Evolutionary conservation across 345 rosid species (phyloP), one percentile per base, ranked within the genome.

Genomic region (Eucalyptus rudis): DNA sequence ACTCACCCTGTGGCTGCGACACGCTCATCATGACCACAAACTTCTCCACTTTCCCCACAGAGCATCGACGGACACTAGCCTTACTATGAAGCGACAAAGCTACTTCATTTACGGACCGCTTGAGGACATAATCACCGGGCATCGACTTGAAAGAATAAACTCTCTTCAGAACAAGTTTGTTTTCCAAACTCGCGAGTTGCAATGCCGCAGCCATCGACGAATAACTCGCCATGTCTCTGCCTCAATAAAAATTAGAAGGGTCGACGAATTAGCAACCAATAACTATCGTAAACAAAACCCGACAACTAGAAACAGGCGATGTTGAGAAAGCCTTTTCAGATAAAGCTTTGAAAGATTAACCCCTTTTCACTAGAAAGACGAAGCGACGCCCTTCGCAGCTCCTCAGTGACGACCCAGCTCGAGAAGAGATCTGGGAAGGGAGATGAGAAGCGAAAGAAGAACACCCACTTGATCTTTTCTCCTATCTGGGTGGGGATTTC

Each of bases 201-300:
- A 90, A 89, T 51, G 90, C 89, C 24, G 93, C 91, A 33, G 89
- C 89, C 86, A 87, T 90, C 91, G 90, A 91, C 33, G 88, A 91
- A 90, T 89, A 89, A 88, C 94, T 90, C 83, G 94, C 94, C 96
- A 95, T 96, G 49, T 84, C 86, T 64, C 47, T 76, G 47, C 83
- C 83, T 76, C 84, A 71, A 86, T 45, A 88, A 86, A 89, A 68
- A 79, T 71, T 49, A 31, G 91, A 36, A 31, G 90, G 87, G 90
- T 93, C 94, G 92, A 90, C 94, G 88, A 91, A 88, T 92, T 24
- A 58, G 27, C 86, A 76, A 20, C 43, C 83, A 10, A 76, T 6
- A 36, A 36, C 83, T 76, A 20, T 20, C 47, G 22, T 40, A 76
- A 76, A 76, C 45, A 20, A 20, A 40, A 76, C 29, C 24, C 24